Evolutionary conservation across 2,329 filamentous ascomycete species (phyloP), one percentile per base, ranked within the genome.

Genomic region (Parascedosporium putredinis): DNA sequence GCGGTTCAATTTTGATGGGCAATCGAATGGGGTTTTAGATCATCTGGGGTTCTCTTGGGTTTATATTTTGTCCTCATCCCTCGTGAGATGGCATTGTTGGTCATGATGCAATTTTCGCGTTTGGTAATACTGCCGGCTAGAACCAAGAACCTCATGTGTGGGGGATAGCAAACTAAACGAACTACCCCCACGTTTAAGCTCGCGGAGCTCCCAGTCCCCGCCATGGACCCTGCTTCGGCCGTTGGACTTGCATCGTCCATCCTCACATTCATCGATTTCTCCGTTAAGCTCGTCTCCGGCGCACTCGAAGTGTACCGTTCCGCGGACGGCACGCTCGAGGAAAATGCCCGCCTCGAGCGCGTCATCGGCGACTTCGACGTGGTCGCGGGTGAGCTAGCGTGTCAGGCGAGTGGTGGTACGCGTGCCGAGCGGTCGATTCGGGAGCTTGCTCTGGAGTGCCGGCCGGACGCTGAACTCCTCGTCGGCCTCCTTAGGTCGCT

Each of bases 181-280:
- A n/a, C n/a, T n/a, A n/a, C n/a, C n/a, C n/a, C n/a, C n/a, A n/a
- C n/a, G n/a, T n/a, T n/a, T n/a, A 6, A 31, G 27, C 27, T 31
- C 27, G 27, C 27, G 27, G 27, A 31, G 27, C 27, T 12, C 27
- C 27, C 27, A 31, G 27, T 31, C 27, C 27, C 18, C 18, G 18
- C 34, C 34, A 45, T 48, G 46, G 46, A 48, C 6, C 33, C 46
- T 3, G 20, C 23, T 16, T 22, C 46, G 2, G 46, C 46, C 10
- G n/a, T 40, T 14, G 46, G 46, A n/a, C 20, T 48, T 1, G 46
- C 33, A 9, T 22, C 16, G 12, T 25, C 34, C 31, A 48, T 48
- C n/a, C n/a, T 48, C 20, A 40, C 31, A 14, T 40, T 48, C n/a
- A 38, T 48, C 23, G 46, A 48, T 12, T 40, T 48, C 23, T n/a